Evolutionary conservation across 495 filamentous ascomycete genomes (phyloP).

Genomic region (Aspergillus sclerotioniger): DNA sequence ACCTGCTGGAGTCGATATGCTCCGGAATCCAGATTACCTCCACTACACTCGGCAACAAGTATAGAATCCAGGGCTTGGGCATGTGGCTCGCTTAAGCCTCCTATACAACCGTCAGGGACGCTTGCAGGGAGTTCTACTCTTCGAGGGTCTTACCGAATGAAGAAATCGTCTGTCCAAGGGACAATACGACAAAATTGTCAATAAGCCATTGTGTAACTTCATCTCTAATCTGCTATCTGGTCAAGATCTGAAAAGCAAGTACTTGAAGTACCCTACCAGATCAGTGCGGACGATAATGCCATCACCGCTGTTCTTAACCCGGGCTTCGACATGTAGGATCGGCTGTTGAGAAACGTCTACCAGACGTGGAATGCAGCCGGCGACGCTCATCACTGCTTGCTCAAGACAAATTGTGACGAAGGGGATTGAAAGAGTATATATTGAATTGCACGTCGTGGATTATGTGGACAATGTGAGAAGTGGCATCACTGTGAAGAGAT

Average conservation of each 20-base stretch:
- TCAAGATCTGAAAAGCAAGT: not conserved
- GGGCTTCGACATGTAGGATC: constrained; percentile 26
- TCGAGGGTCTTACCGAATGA: constrained; percentile 16
- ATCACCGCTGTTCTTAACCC: constrained; percentile 16
- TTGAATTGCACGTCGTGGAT: not conserved
- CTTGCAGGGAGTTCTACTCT: not conserved
- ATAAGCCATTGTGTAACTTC: constrained; percentile 24
- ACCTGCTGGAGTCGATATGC: constrained; percentile 22
- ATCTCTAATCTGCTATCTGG: constrained; percentile 17
- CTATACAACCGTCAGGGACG: constrained; percentile 7
- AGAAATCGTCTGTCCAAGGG: constrained; percentile 18
- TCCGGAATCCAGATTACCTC: constrained; percentile 13
- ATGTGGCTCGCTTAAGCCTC: constrained; percentile 15
- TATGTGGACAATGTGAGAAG: not conserved
- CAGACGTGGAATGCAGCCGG: not conserved
- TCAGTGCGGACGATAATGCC: constrained; percentile 23
- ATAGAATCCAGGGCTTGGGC: constrained; percentile 19
- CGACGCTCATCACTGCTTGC: not conserved
- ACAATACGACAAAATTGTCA: constrained; percentile 20
- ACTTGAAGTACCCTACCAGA: constrained; percentile 9
- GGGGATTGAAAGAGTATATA: not conserved
- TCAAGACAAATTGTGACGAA: not conserved
- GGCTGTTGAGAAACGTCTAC: constrained; percentile 15
- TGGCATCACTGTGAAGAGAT: not conserved
- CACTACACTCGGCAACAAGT: constrained; percentile 21